Base-by-base conservation (phyloP, 768 basidiomycete species). In the Sarcodon aspratus region DNA sequence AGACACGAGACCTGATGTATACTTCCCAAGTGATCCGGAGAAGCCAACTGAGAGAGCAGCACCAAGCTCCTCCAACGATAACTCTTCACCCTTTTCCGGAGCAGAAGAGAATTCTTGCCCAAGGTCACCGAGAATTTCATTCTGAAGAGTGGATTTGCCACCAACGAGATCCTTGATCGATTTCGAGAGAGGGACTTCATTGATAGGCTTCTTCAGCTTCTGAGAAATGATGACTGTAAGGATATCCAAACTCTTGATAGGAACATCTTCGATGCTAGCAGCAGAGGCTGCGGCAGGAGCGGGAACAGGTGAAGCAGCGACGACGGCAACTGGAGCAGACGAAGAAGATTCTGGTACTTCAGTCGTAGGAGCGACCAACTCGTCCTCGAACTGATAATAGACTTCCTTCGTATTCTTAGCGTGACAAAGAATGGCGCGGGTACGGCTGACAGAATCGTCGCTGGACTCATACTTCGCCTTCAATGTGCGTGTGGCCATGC, bases 121-220 rank as follows among this genome's bases (percentile, higher is more conserved):
- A 36, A 99, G 75, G 61, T 98, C 96, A 44, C 96, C 96, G 40
- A 99, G 71, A 53, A 99, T 97, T 64, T 99, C 96, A 63, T 99
- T 99, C 68, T 98, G 96, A 51, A 99, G 73, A 0, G 96, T 99
- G 13, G 95, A 98, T 68, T 99, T 99, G 55, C 96, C 96, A 31
- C 92, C 92, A 43, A 96, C 94, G 48, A 99, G 85, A 59, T 99
- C 96, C 67, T 99, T 98, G 73, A 99, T 93, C 0, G 92, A 85
- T 66, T 99, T 99, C 52, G 80, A 76, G 7, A 93, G 70, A 5
- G 93, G 89, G 49, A 98, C 72, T 59, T 98, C 96, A 45, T 83
- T 78, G 31, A 93, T 74, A 48, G 73, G 78, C 75, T 99, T 99
- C 82, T 99, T 99, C 60, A 99, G 70, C 68, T 99, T 99, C 71